Evolutionary conservation across 305 asterid genomes (phyloP).

Genomic region (Ajuga reptans): DNA sequence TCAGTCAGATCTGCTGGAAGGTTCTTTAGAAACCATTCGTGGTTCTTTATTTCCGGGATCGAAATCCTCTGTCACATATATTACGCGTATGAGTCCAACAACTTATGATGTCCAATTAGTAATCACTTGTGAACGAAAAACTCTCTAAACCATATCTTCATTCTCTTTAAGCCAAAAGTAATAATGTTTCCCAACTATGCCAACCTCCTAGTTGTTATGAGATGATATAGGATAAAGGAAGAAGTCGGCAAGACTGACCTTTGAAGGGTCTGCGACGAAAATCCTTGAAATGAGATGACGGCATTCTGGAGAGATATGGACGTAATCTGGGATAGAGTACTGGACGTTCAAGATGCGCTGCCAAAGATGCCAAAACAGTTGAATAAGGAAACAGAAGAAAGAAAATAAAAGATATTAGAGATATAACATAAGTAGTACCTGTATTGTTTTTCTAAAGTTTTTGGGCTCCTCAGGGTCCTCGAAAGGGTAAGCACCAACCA

Average conservation of each 20-base stretch:
- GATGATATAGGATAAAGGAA: too few relatives aligned
- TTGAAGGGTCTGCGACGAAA: slow-evolving; percentile 84
- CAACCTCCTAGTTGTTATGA: not conserved
- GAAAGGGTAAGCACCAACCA: slow-evolving; percentile 94
- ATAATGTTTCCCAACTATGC: too few relatives aligned
- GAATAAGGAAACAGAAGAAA: not conserved
- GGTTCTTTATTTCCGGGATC: slow-evolving; percentile 77
- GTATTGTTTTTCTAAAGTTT: slow-evolving; percentile 86
- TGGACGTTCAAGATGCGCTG: slow-evolving; percentile 83
- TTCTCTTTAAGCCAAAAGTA: too few relatives aligned
- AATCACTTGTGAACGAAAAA: too few relatives aligned
- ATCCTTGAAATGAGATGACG: slow-evolving; percentile 63
- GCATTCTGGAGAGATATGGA: slow-evolving; percentile 79
- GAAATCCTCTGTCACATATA: slow-evolving; percentile 56
- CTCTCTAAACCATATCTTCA: too few relatives aligned
- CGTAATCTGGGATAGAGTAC: slow-evolving; percentile 87
- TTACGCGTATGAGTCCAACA: not conserved
- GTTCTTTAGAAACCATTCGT: slow-evolving; percentile 91
- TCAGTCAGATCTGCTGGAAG: slow-evolving; percentile 77
- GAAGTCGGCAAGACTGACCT: slow-evolving; percentile 35
- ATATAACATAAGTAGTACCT: slow-evolving; percentile 32
- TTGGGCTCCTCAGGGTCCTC: slow-evolving; percentile 96
- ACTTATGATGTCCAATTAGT: not conserved
- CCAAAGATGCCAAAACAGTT: slow-evolving; percentile 11
- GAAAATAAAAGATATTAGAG: not conserved